These are phyloP conservation scores for Tieghemostelium lacteum DNA, from an alignment of 78 protist species.

Conservation along the genomic window DNA sequence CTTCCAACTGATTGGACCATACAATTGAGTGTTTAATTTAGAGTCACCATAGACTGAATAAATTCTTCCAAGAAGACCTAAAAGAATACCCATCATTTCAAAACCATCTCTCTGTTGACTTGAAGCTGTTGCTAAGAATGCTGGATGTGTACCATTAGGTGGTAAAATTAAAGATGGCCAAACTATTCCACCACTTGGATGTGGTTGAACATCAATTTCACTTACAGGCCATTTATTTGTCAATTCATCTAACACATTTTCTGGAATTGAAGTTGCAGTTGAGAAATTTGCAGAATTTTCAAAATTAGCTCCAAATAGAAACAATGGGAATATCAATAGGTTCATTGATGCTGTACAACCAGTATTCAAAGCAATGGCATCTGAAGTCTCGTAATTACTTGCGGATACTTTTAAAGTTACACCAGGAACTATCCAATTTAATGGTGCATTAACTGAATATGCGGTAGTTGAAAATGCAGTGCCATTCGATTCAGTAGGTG, in stretches of 20 bases:
- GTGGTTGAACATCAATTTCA: background rate
- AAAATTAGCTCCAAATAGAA: constrained; percentile 28
- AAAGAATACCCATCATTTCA: constrained; percentile 23
- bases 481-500: constrained; percentile 56
- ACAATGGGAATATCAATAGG: constrained; percentile 5
- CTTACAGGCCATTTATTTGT: background rate
- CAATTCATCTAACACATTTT: background rate
- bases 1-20: constrained; percentile 5
- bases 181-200: background rate
- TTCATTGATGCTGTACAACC: background rate
- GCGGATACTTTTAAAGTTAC: background rate
- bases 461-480: constrained; percentile 5
- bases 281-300: background rate
- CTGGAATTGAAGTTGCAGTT: background rate
- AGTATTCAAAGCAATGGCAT: background rate
- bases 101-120: constrained; percentile 11
- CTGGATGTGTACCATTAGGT: background rate
- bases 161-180: background rate
- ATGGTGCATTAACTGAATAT: background rate
- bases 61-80: constrained; percentile 6
- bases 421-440: constrained; percentile 1
- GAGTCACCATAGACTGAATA: constrained; percentile 16
- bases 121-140: background rate
- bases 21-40: background rate
- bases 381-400: background rate